Percentiles rank a stretch among this genome's conserved stretches.
phyloP scores from a whole-genome alignment of 495 filamentous ascomycete species.

The Aspergillus affinis region DNA sequence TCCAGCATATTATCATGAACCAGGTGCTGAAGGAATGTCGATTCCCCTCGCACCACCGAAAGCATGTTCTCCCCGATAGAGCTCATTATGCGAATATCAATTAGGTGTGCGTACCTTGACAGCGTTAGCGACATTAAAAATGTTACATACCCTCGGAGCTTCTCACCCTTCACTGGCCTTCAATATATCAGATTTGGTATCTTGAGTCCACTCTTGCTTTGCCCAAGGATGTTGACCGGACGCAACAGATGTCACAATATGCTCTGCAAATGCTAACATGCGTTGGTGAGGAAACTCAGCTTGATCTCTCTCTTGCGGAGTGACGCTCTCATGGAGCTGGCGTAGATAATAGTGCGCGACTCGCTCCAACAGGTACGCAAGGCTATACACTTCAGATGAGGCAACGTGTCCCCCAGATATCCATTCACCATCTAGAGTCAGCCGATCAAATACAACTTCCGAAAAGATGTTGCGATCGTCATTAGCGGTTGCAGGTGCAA shows the following conservation, averaged over 20 bases:
- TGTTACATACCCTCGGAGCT: background rate
- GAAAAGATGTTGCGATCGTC: background rate
- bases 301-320: background rate
- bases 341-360: background rate
- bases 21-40: slow-evolving; percentile 42
- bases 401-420: background rate
- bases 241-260: background rate
- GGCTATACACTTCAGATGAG: background rate
- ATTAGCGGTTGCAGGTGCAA: background rate
- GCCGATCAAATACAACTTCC: background rate
- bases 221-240: background rate
- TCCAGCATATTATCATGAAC: slow-evolving; percentile 36
- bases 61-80: slow-evolving; percentile 38
- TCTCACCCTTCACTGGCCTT: background rate
- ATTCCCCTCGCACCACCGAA: slow-evolving; percentile 34
- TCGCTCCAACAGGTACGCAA: background rate
- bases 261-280: background rate
- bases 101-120: slow-evolving; percentile 14
- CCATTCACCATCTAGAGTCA: background rate
- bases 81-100: slow-evolving; percentile 22
- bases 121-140: background rate
- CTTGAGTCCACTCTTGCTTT: background rate
- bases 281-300: background rate
- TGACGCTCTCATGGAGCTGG: background rate
- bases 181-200: slow-evolving; percentile 1